Evolutionary conservation across 352 stramenopile genomes (phyloP).

Genomic region (Globisporangium alternatum): DNA sequence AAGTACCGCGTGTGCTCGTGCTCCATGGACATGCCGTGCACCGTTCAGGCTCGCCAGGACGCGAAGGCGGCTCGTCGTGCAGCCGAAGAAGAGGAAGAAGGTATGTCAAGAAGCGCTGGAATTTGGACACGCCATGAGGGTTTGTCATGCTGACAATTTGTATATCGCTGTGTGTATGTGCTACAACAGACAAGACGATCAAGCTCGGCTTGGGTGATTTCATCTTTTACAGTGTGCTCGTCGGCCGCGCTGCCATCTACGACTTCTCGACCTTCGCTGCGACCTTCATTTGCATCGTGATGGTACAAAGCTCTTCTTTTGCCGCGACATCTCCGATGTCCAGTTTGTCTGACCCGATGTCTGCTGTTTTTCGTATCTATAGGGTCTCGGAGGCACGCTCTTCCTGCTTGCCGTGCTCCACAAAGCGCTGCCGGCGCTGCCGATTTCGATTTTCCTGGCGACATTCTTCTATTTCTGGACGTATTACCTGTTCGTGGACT

Average conservation of each 20-base stretch:
- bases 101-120: slow-evolving; percentile 13
- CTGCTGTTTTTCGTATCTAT: slow-evolving; percentile 8
- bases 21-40: slow-evolving; percentile 72
- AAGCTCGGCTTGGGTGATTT: slow-evolving; percentile 96
- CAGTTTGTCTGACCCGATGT: no score
- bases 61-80: slow-evolving; percentile 38
- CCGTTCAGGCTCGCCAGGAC: slow-evolving; percentile 64
- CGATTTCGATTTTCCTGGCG: slow-evolving; percentile 91
- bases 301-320: slow-evolving; percentile 48
- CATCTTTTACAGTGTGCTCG: slow-evolving; percentile 98
- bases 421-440: slow-evolving; percentile 93
- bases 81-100: slow-evolving; percentile 55
- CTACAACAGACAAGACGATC: slow-evolving; percentile 79
- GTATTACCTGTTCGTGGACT: slow-evolving; percentile 81
- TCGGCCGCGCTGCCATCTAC: slow-evolving; percentile 93
- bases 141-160: slow-evolving; percentile 1
- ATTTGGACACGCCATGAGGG: not conserved
- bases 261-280: slow-evolving; percentile 95
- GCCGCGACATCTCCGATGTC: not conserved
- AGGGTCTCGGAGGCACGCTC: slow-evolving; percentile 92
- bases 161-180: not conserved
- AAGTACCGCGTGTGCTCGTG: slow-evolving; percentile 86
- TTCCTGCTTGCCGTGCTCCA: slow-evolving; percentile 94
- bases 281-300: slow-evolving; percentile 92
- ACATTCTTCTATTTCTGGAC: slow-evolving; percentile 84